phyloP scores from a whole-genome alignment of 2,329 filamentous ascomycete genomes.

The Monosporascus ibericus region DNA sequence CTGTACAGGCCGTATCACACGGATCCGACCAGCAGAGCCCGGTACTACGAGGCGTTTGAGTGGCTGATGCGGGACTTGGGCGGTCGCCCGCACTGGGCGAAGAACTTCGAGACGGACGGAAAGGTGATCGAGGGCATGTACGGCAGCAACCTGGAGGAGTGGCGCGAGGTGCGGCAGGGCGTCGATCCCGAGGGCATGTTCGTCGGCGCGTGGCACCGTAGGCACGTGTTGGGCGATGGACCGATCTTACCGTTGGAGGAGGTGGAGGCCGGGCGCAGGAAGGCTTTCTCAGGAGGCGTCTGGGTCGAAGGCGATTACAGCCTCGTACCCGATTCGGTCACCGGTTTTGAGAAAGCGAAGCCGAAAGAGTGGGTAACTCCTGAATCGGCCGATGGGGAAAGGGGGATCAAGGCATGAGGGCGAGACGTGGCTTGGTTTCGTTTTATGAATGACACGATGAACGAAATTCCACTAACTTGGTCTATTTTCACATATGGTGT shows the following conservation, averaged over 20 bases:
- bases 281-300: slow-evolving; percentile 9
- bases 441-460: no score
- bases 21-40: slow-evolving; percentile 68
- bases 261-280: slow-evolving; percentile 17
- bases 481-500: neutral
- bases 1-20: slow-evolving; percentile 76
- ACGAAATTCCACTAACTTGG: neutral
- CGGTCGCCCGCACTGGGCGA: slow-evolving; percentile 84
- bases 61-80: slow-evolving; percentile 83
- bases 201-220: slow-evolving; percentile 81
- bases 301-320: slow-evolving; percentile 13
- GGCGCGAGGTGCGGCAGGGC: slow-evolving; percentile 60
- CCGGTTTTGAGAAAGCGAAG: neutral
- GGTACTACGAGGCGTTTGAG: slow-evolving; percentile 87
- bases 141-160: slow-evolving; percentile 58
- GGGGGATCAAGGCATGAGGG: neutral
- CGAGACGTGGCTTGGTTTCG: no score
- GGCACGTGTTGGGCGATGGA: slow-evolving; percentile 48
- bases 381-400: neutral
- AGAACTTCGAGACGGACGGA: slow-evolving; percentile 68
- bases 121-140: slow-evolving; percentile 63
- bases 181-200: slow-evolving; percentile 82
- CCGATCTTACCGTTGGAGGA: slow-evolving; percentile 24
- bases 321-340: neutral
- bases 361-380: neutral